Evolutionary conservation across 2,329 filamentous ascomycete species (phyloP), one percentile per base, ranked within the genome.

Genomic region (Orbilia ellipsospora): DNA sequence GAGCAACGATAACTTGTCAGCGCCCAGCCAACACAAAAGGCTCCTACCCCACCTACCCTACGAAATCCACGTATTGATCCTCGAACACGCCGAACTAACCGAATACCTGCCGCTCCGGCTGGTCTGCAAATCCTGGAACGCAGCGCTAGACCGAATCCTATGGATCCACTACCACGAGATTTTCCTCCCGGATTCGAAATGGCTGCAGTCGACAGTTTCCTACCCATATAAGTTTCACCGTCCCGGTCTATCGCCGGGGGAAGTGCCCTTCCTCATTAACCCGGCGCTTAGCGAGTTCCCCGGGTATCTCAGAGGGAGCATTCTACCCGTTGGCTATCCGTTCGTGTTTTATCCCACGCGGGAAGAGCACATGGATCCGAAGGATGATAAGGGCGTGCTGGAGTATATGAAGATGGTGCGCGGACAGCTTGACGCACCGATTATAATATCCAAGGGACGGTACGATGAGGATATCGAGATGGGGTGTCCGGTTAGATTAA

Each of bases 91-190:
- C 10, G 63, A 67, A 7, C 48, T 31, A 31, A 52, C 63, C 7
- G 40, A 67, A 13, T 67, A 67, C 26, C 1, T 26, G 36, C 59
- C 63, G 13, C 55, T 67, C 28, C 59, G 56, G 13, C 36, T 42
- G 5, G 63, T 67, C 23, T 67, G 63, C 28, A 67, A 60, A 45
- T 44, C 63, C 16, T 67, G 63, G 63, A 59, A 60, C 44, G 28
- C 26, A 4, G 36, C 45, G 8, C 40, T 60, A 54, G 20, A 44
- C 26, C 59, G 40, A 15, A 18, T 67, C 44, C 40, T 59, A 16
- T 18, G 55, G 12, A 26, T 13, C 23, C 54, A 44, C 16, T 67
- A 50, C 44, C 28, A 50, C 3, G 54, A 67, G n/a, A 23, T 50
- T 0, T 56, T 59, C 23, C 50, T 60, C 54, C 63, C 63, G 15